Conservation (phyloP, 306 rosid species). For the Fragaria nilgerrensis region DNA sequence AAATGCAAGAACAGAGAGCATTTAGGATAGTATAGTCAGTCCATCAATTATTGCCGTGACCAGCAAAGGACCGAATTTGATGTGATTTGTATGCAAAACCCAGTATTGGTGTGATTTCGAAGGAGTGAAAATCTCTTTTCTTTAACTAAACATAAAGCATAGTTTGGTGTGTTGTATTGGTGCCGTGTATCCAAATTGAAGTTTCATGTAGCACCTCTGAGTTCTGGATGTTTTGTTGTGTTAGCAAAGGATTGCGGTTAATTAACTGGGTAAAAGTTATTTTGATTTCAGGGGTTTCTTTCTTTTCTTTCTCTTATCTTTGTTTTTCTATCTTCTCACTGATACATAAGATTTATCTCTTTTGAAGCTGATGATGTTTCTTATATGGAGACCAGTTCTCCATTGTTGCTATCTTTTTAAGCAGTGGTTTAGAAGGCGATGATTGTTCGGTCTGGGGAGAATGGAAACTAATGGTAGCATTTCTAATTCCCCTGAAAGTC, state of each 20-base stretch:
- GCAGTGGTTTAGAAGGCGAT: slow-evolving; percentile 39
- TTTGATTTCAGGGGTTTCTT: not conserved
- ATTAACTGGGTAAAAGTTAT: not conserved
- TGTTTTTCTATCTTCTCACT: not conserved
- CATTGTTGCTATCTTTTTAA: slow-evolving; percentile 18
- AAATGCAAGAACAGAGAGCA: not conserved
- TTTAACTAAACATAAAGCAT: not conserved
- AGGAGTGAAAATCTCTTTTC: not conserved
- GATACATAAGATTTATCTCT: not conserved
- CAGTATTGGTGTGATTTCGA: not conserved
- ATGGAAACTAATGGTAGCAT: slow-evolving; percentile 47
- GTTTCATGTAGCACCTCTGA: not conserved
- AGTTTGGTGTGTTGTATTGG: not conserved
- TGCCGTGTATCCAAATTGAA: not conserved
- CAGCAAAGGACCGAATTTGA: not conserved
- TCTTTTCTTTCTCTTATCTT: not conserved
- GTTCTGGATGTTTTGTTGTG: not conserved
- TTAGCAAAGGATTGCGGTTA: not conserved
- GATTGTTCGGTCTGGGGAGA: slow-evolving; percentile 28
- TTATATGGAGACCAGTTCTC: slow-evolving; percentile 6
- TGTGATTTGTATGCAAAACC: not conserved
- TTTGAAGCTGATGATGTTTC: slow-evolving; percentile 8
- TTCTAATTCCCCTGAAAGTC: slow-evolving; percentile 38
- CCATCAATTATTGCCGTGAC: not conserved
- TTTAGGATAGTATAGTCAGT: not conserved